A percentile compares a stretch with the other conserved stretches of the same genome.
phyloP scores from a whole-genome alignment of 495 filamentous ascomycete genomes.

The Pseudoneurospora amorphoporcata region DNA sequence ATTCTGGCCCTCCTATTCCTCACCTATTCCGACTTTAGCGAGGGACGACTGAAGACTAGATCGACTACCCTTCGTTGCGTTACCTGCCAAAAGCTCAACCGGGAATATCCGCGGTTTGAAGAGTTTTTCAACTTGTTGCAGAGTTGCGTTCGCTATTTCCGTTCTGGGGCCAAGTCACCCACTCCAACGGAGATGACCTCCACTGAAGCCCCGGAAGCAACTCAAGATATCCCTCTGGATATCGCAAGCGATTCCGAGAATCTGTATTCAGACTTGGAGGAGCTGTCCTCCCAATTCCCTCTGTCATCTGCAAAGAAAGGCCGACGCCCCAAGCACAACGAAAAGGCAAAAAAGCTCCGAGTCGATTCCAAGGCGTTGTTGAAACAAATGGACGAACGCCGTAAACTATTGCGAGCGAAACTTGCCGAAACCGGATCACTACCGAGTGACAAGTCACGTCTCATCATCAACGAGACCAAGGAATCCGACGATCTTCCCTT shows the following conservation, averaged over 20 bases:
- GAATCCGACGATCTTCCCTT: slow-evolving; percentile 40
- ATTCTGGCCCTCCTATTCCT: slow-evolving; percentile 15
- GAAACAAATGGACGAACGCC: slow-evolving; percentile 39
- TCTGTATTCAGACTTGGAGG: neutral
- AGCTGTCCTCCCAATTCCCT: slow-evolving; percentile 3
- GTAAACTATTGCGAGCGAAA: slow-evolving; percentile 33
- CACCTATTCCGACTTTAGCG: slow-evolving; percentile 6
- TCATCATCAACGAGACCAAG: slow-evolving; percentile 65
- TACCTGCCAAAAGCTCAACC: slow-evolving; percentile 2
- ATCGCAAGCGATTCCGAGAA: slow-evolving; percentile 3
- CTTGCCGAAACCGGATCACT: slow-evolving; percentile 28
- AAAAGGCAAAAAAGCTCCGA: slow-evolving; percentile 37
- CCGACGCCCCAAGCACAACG: slow-evolving; percentile 38
- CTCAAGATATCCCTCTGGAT: neutral
- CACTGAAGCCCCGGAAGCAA: neutral
- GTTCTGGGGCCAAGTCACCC: neutral
- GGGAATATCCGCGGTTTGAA: neutral
- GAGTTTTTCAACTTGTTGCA: slow-evolving; percentile 11
- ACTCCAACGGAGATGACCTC: neutral
- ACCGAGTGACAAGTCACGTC: slow-evolving; percentile 32
- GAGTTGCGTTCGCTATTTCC: slow-evolving; percentile 7
- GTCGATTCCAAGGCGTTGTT: slow-evolving; percentile 33
- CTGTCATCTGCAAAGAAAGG: slow-evolving; percentile 28
- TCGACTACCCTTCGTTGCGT: neutral
- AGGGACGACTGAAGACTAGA: neutral